These are phyloP conservation scores for Leccinum barrowsii DNA, from an alignment of 768 basidiomycete species.

Conservation along the genomic window DNA sequence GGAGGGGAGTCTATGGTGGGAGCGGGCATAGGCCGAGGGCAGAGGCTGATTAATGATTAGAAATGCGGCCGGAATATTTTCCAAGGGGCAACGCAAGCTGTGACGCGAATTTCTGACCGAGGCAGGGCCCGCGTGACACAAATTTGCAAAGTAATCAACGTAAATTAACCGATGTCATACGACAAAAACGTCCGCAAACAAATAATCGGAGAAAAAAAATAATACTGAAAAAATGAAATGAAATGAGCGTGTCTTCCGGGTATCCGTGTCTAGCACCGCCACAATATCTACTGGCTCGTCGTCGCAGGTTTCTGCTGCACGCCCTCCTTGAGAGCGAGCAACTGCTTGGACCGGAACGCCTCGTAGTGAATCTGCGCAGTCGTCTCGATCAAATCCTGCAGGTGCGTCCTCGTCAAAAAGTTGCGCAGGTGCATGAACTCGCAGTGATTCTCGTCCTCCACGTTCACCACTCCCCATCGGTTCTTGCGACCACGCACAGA, in stretches of 20 bases:
- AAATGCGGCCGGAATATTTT: conserved; percentile 6
- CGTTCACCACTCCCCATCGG: conserved; percentile 98
- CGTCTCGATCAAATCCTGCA: conserved; percentile 98
- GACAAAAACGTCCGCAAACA: not conserved
- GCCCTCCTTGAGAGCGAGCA: conserved; percentile 94
- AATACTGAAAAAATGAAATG: not conserved
- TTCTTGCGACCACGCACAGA: conserved; percentile 94
- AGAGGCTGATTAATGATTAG: conserved; percentile 21
- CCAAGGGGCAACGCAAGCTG: conserved; percentile 3
- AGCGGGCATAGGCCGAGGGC: not conserved
- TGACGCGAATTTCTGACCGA: not conserved
- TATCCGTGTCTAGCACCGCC: conserved; percentile 12
- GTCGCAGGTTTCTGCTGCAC: conserved; percentile 67
- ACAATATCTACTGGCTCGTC: conserved; percentile 22
- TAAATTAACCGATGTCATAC: not conserved
- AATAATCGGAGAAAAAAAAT: not conserved
- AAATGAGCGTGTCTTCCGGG: conserved; percentile 1
- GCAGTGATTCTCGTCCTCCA: conserved; percentile 95
- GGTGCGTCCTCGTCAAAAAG: conserved; percentile 94
- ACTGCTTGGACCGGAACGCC: conserved; percentile 98
- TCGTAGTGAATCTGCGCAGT: conserved; percentile 99
- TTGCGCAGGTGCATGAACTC: conserved; percentile 97
- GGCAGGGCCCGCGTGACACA: not conserved
- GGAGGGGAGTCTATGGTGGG: not conserved
- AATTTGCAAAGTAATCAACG: conserved; percentile 4